Base-by-base conservation (phyloP, 1,139 yeast species). In the Sugiyamaella castrensis region DNA sequence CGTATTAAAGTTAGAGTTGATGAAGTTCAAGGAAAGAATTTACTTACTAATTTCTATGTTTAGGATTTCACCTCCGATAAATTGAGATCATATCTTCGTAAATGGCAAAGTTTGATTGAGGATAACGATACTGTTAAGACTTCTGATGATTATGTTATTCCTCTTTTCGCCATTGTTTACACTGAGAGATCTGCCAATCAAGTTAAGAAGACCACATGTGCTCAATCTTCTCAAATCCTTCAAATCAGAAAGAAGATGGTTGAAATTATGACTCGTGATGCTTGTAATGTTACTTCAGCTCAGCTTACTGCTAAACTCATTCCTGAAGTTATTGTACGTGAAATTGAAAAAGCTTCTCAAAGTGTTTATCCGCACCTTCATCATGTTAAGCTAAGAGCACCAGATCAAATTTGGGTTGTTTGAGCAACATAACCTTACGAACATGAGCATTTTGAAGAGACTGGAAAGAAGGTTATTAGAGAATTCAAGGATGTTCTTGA, bases 1-100 rank as follows among this genome's bases (percentile, higher is more conserved):
- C 85, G 86, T 77, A 77, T 87, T 70, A 84, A 82, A 76, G 82
- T 87, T 75, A 84, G 95, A 76, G 89, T 86, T 66, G 95, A 87
- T 67, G 95, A 87, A 75, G 92, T 87, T 65, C 94, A 87, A 77
- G 95, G 95, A 74, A 84, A 85, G 80, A 84, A 85, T 82, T 79
- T 86, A 71, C 79, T 87, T 72, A 87, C 95, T 79, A 87, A 87
- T 88, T 87, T 87, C 88, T 94, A 87, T 81, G 95, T 95, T 69
- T 75, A 86, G 76, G 89, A 85, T 78, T 85, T 86, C 81, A 86
- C 95, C 68, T 80, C 89, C 60, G 95, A 87, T 79, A 87, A 86
- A 80, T 77, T 86, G 71, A 83, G 91, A 76, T 86, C 95, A 55
- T 80, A 86, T 73, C 94, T 87, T 57, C 85, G 95, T 81, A 87